Percentiles rank a stretch among this genome's conserved stretches.
These are phyloP conservation scores for Hypoxylon subgilvum DNA, from an alignment of 495 filamentous ascomycete genomes.

Conservation along the genomic window DNA sequence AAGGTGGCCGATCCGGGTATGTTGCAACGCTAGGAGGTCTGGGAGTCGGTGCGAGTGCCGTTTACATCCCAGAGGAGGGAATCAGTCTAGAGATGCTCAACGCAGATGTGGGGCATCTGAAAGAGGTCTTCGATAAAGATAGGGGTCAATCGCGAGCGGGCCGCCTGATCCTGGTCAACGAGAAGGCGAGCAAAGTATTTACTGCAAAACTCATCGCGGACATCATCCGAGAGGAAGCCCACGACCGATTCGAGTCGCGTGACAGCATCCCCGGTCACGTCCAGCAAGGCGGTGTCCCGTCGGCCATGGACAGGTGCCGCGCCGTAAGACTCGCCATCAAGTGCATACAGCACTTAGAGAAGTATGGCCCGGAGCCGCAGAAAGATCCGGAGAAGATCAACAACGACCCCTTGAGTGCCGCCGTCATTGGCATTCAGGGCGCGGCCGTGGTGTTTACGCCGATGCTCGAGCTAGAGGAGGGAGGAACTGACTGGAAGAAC, in stretches of 20 bases:
- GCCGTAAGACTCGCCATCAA: conserved; percentile 90
- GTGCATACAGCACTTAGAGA: conserved; percentile 87
- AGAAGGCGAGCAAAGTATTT: conserved; percentile 88
- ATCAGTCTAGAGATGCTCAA: conserved; percentile 93
- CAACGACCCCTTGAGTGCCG: conserved; percentile 69
- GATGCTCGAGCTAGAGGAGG: conserved; percentile 74
- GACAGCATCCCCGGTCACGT: conserved; percentile 95
- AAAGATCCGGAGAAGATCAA: conserved; percentile 63
- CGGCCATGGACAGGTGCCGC: conserved; percentile 93
- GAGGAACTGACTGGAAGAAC: conserved; percentile 92
- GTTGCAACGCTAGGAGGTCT: conserved; percentile 89
- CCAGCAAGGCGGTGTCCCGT: conserved; percentile 92
- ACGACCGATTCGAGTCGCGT: conserved; percentile 90
- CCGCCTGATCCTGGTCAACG: conserved; percentile 92
- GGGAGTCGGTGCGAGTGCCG: conserved; percentile 87
- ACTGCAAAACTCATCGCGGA: conserved; percentile 90
- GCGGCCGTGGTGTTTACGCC: conserved; percentile 85
- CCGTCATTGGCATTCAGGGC: conserved; percentile 91
- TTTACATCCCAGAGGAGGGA: conserved; percentile 97
- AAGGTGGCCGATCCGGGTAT: conserved; percentile 94
- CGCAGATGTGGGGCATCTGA: conserved; percentile 87
- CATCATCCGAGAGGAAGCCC: conserved; percentile 93
- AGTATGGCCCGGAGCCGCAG: conserved; percentile 67
- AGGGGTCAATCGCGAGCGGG: conserved; percentile 89
- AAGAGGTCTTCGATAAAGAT: conserved; percentile 82